Evolutionary conservation across 306 rosid genomes (phyloP), one percentile per base, ranked within the genome.

Genomic region (Astragalus glycyphyllos): DNA sequence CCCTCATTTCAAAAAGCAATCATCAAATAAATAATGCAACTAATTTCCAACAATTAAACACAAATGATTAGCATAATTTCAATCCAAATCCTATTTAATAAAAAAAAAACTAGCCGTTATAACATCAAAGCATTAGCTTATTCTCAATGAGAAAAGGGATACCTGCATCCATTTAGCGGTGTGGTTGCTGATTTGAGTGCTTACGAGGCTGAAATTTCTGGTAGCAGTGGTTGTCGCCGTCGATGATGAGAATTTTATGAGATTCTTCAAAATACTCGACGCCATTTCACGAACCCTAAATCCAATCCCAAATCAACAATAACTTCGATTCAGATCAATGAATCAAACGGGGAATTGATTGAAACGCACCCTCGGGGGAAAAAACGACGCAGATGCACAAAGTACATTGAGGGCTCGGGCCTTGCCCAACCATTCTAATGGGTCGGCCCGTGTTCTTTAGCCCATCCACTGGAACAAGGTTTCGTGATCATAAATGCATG

Each of bases 131-230:
- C 15, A 54, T 5, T 35, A 55, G 7, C n/a, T 45, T 34, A n/a
- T 56, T 57, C 34, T 10, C 23, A 47, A 71, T 47, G 5, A 59
- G 5, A 58, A 11, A 63, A 77, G 37, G 31, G 50, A 46, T 72
- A 86, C 97, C 96, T 90, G 97, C 97, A 90, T 88, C 97, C 95
- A 90, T 49, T 90, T 88, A 78, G 92, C 82, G 13, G 97, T 90
- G 83, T 90, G 95, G 41, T 80, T 51, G 79, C 94, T 8, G 83
- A 89, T 35, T 88, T 84, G 88, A 31, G 57, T n/a, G 78, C 76
- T 26, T 15, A 84, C 83, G 15, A 84, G 83, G 83, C 94, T 64
- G 79, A 93, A 63, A 38, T 70, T 86, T 65, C 96, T 82, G 11
- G 83, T 50, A 23, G 68, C 16, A 32, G 83, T 45, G 41, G 75